These are phyloP conservation scores for Beta macrorhiza DNA, from an alignment of 179 eudicot species.

Conservation along the genomic window DNA sequence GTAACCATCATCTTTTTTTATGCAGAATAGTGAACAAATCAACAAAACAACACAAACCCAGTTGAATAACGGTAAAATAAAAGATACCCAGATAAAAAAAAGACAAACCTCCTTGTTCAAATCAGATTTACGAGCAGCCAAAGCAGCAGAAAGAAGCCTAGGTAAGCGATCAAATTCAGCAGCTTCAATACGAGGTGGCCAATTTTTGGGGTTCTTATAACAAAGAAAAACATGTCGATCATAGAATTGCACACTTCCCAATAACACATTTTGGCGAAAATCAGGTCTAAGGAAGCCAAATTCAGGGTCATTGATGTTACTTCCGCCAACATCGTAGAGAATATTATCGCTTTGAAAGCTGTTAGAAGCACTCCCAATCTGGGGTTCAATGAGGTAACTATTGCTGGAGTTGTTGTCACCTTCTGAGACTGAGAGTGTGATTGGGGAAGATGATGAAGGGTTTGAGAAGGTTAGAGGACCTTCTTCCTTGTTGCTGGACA, in stretches of 20 bases:
- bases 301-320: slow-evolving; percentile 37
- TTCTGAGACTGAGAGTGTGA: slow-evolving; percentile 41
- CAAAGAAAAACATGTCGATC: slow-evolving; percentile 88
- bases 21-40: neutral
- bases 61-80: neutral
- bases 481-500: slow-evolving; percentile 38
- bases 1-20: neutral
- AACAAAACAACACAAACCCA: slow-evolving; percentile 18
- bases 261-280: slow-evolving; percentile 50
- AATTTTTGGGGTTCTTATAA: slow-evolving; percentile 79
- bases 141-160: slow-evolving; percentile 79
- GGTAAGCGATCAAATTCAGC: slow-evolving; percentile 98
- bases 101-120: slow-evolving; percentile 32
- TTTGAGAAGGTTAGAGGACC: slow-evolving; percentile 33
- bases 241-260: slow-evolving; percentile 66
- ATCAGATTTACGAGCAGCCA: slow-evolving; percentile 58
- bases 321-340: slow-evolving; percentile 29
- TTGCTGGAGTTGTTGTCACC: slow-evolving; percentile 19
- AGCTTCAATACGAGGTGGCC: slow-evolving; percentile 96
- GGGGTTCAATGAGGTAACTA: slow-evolving; percentile 38
- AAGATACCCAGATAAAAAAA: slow-evolving; percentile 7
- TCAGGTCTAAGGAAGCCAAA: slow-evolving; percentile 66
- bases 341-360: slow-evolving; percentile 65
- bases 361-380: slow-evolving; percentile 61
- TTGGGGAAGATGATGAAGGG: slow-evolving; percentile 46